A percentile compares a stretch with the other conserved stretches of the same genome.
phyloP scores from a whole-genome alignment of 2,329 filamentous ascomycete genomes.

The Exophiala sp. region DNA sequence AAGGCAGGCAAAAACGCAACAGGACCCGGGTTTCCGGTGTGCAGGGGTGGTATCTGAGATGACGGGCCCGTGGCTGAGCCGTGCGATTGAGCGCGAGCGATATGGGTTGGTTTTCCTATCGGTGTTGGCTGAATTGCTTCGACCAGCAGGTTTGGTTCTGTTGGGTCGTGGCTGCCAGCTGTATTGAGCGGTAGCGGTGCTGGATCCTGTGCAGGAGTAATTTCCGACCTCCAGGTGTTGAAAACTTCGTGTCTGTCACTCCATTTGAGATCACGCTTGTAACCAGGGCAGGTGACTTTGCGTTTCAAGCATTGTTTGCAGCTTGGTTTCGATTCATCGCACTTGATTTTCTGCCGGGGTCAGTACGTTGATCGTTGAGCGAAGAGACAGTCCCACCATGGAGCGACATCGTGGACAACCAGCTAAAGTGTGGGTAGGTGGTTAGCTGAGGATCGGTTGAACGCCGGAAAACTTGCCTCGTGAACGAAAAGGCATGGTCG shows the following conservation, averaged over 20 bases:
- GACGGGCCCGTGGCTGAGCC: conserved; percentile 6
- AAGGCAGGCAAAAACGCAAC: conserved; percentile 1
- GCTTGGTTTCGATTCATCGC: conserved; percentile 28
- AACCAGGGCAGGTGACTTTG: conserved; percentile 23
- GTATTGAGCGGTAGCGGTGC: not conserved
- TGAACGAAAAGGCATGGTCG: conserved; percentile 8
- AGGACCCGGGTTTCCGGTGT: not conserved
- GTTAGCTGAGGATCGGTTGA: conserved; percentile 5
- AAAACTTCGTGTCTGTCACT: conserved; percentile 18
- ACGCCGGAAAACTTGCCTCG: conserved; percentile 8
- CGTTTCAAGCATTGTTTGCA: conserved; percentile 27
- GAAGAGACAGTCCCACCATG: conserved; percentile 3
- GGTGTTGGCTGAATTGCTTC: conserved; percentile 5
- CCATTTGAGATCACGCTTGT: conserved; percentile 15
- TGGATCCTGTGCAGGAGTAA: conserved; percentile 1
- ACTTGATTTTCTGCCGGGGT: conserved; percentile 26
- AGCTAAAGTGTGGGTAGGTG: conserved; percentile 1
- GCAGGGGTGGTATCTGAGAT: conserved; percentile 5
- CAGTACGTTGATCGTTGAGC: not conserved
- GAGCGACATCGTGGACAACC: conserved; percentile 18
- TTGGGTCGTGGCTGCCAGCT: conserved; percentile 3
- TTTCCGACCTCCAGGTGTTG: conserved; percentile 4
- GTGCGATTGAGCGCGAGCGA: conserved; percentile 1
- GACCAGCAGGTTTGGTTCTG: not conserved
- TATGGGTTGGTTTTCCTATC: not conserved